Conservation (phyloP, 345 rosid species). For the Populus deltoides region DNA sequence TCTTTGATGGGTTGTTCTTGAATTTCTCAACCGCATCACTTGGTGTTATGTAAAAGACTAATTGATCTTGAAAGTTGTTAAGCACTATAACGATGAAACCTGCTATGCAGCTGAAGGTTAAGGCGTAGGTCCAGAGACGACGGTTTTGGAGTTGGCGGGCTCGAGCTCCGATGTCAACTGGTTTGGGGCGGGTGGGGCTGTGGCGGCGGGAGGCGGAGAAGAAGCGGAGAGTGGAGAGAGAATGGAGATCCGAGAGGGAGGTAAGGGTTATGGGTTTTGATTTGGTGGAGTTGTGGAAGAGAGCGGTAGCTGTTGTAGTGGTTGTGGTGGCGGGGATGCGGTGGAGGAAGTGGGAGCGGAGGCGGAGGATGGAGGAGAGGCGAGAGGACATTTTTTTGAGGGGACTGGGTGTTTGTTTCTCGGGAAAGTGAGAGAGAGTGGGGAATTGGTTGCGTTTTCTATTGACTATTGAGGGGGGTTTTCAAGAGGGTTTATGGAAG, state of each 20-base stretch:
- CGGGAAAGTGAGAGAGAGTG: conserved; percentile 11
- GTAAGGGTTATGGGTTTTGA: conserved; percentile 22
- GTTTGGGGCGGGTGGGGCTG: conserved; percentile 50
- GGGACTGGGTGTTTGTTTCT: not conserved
- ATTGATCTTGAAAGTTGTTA: conserved; percentile 79
- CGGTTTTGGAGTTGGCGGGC: conserved; percentile 92
- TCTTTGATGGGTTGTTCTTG: conserved; percentile 58
- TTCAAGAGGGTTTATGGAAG: not conserved
- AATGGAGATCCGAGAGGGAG: conserved; percentile 27
- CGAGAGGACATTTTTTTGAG: conserved; percentile 48
- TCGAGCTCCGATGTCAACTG: conserved; percentile 70
- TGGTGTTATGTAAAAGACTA: conserved; percentile 85
- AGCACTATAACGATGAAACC: conserved; percentile 85
- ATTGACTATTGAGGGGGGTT: not conserved
- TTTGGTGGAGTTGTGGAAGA: conserved; percentile 15
- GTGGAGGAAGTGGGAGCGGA: conserved; percentile 45
- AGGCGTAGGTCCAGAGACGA: conserved; percentile 85
- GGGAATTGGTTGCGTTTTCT: not conserved
- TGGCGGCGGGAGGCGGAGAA: conserved; percentile 59
- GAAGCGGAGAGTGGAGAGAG: conserved; percentile 40
- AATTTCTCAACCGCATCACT: conserved; percentile 80
- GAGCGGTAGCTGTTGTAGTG: conserved; percentile 22
- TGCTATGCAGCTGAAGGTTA: conserved; percentile 81
- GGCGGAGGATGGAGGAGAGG: conserved; percentile 27
- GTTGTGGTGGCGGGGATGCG: conserved; percentile 19